Base-by-base conservation (phyloP, 495 filamentous ascomycete genomes). In the Achaetomiella virescens region DNA sequence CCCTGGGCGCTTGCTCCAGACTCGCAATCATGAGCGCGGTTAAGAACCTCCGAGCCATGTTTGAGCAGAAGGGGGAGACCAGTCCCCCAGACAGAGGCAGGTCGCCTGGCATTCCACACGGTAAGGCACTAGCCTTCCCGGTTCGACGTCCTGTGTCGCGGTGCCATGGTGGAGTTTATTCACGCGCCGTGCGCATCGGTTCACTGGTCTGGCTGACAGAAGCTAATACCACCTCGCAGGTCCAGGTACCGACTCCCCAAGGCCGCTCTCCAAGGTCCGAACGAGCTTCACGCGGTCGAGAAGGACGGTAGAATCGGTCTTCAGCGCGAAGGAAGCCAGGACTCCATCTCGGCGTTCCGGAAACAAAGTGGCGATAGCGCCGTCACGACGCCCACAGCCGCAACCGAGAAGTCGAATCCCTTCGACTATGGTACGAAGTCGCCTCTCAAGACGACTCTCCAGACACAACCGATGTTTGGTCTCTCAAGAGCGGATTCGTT, bases 241-340 rank as follows among this genome's bases (percentile, higher is more conserved):
- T 45, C 46, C 52, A 43, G 54, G 60, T 38, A 52, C 60, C 37
- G 73, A 73, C 27, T 77, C 74, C 14, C 77, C 77, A 17, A 77
- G 87, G 56, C 88, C 82, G 22, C 76, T 89, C 17, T 87, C 85
- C 50, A 91, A 87, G 70, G 83, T 95, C 44, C 81, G 89, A 52
- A 89, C 90, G 31, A 90, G 81, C 64, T 96, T 96, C 67, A 81
- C 95, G 81, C 87, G 2, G 84, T 96, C 15, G 88, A 91, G 55
- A 78, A 78, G 52, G 79, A 77, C 64, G 80, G 77, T 42, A 71
- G 75, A 38, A 68, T 78, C 45, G 77, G 76, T 41, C 63, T 74
- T 29, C 67, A 66, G 42, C 68, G 70, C 49, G 70, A 73, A 31
- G 63, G 57, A 15, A 76, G 76, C 55, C 70, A 68, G 37, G 74